Evolutionary conservation across 371 early-diverging fungal species (phyloP).

Genomic region (Mucor circinelloides): DNA sequence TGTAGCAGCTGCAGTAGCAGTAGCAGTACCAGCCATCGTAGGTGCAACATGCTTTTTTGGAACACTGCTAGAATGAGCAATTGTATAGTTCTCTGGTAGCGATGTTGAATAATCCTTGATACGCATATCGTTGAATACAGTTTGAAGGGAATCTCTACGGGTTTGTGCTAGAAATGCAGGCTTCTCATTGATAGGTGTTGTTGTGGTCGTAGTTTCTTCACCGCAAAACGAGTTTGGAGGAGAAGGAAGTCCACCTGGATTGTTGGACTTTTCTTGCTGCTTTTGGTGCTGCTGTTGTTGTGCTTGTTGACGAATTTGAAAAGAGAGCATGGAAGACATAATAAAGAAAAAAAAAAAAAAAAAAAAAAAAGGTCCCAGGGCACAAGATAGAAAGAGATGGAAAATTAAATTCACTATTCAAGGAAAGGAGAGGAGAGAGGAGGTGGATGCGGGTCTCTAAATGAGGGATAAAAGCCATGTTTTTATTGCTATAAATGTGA

Average conservation of each 20-base stretch:
- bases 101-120: constrained; percentile 40
- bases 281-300: constrained; percentile 16
- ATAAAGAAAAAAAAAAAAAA: constrained; percentile 4
- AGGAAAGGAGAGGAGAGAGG: not conserved
- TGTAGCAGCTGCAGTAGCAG: constrained; percentile 38
- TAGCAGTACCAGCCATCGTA: constrained; percentile 12
- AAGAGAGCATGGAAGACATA: constrained; percentile 51
- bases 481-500: not conserved
- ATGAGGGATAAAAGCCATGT: not conserved
- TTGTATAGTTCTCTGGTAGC: constrained; percentile 52
- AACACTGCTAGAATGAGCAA: constrained; percentile 36
- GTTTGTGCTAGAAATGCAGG: not conserved
- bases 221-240: constrained; percentile 54
- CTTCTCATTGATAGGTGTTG: not conserved
- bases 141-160: constrained; percentile 43
- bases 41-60: constrained; percentile 2
- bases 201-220: constrained; percentile 30
- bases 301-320: constrained; percentile 44
- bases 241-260: constrained; percentile 36
- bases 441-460: not conserved
- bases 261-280: constrained; percentile 2
- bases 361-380: constrained; percentile 16
- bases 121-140: constrained; percentile 42
- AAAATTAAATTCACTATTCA: not conserved
- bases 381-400: not conserved